A percentile compares a stretch with the other conserved stretches of the same genome.
Conservation (phyloP, 2,329 filamentous ascomycete species). For the Eutypella sp. region DNA sequence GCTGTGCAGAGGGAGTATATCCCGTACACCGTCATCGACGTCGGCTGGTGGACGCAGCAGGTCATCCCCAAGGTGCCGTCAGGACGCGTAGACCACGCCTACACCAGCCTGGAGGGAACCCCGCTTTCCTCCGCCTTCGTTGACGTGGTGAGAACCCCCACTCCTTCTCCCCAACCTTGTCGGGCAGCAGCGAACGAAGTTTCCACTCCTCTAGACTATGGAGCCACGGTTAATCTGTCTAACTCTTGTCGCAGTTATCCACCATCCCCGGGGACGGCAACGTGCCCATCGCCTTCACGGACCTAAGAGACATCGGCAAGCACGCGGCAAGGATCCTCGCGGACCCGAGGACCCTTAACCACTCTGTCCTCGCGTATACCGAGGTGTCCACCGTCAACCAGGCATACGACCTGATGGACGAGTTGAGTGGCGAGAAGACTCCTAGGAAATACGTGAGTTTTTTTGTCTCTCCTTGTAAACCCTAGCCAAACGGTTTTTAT, state of each 20-base stretch:
- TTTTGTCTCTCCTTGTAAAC: too few species aligned
- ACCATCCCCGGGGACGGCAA: constrained; percentile 38
- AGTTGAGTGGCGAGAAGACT: constrained; percentile 38
- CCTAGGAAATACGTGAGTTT: constrained; percentile 7
- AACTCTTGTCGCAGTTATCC: neutral
- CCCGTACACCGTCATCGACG: constrained; percentile 17
- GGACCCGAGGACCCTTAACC: constrained; percentile 46
- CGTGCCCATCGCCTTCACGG: constrained; percentile 35
- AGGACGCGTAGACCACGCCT: too few species aligned
- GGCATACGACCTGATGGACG: constrained; percentile 37
- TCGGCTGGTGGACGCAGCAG: constrained; percentile 17
- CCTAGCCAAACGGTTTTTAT: too few species aligned
- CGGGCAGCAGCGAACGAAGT: too few species aligned
- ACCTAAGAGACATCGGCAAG: constrained; percentile 43
- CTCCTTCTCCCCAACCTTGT: too few species aligned
- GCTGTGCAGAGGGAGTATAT: constrained; percentile 12
- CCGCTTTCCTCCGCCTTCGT: too few species aligned
- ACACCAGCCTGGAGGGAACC: too few species aligned
- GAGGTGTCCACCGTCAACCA: constrained; percentile 40
- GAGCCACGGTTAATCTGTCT: too few species aligned
- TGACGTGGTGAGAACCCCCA: too few species aligned
- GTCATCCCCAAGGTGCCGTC: constrained; percentile 8
- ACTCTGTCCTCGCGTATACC: constrained; percentile 41
- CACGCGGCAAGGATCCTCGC: constrained; percentile 43
- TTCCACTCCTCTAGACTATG: too few species aligned